Evolutionary conservation across 148 eudicot species (phyloP).

Genomic region (Vaccinium darrowii): DNA sequence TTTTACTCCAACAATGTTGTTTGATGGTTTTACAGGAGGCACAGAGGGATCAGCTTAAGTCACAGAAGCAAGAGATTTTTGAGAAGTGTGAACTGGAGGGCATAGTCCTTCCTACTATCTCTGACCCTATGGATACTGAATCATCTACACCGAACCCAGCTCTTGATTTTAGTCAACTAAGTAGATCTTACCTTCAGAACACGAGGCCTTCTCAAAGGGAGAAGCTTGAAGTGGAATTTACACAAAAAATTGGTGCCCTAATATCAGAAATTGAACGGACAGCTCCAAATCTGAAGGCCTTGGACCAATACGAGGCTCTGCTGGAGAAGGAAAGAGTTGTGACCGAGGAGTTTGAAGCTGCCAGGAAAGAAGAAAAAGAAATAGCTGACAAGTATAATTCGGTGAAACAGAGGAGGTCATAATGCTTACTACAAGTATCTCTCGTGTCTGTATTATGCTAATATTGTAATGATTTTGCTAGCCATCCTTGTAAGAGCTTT

Average conservation of each 20-base stretch:
- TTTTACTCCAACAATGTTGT: not conserved
- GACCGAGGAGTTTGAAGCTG: slow-evolving; percentile 76
- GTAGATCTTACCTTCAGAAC: slow-evolving; percentile 66
- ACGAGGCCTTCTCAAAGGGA: slow-evolving; percentile 75
- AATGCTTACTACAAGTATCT: not conserved
- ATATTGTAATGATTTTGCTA: not conserved
- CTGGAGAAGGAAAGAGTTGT: slow-evolving; percentile 78
- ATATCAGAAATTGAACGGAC: slow-evolving; percentile 85
- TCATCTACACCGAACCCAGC: slow-evolving; percentile 47
- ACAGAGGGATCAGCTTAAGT: slow-evolving; percentile 59
- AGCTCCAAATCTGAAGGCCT: slow-evolving; percentile 93
- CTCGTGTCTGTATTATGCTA: not conserved
- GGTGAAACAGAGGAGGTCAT: slow-evolving; percentile 74
- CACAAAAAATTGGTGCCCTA: slow-evolving; percentile 67
- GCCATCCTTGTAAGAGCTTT: not conserved
- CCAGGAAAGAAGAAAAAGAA: slow-evolving; percentile 75
- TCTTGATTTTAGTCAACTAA: slow-evolving; percentile 71
- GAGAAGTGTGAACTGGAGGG: slow-evolving; percentile 88
- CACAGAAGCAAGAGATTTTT: slow-evolving; percentile 76
- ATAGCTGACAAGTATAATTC: slow-evolving; percentile 62
- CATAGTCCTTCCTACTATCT: slow-evolving; percentile 65
- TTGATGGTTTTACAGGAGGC: slow-evolving; percentile 56
- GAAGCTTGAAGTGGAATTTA: slow-evolving; percentile 81
- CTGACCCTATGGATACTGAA: slow-evolving; percentile 88
- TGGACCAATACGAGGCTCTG: slow-evolving; percentile 90